Base-by-base conservation (phyloP, 2,329 filamentous ascomycete genomes). In the Pyrenochaeta sp. region DNA sequence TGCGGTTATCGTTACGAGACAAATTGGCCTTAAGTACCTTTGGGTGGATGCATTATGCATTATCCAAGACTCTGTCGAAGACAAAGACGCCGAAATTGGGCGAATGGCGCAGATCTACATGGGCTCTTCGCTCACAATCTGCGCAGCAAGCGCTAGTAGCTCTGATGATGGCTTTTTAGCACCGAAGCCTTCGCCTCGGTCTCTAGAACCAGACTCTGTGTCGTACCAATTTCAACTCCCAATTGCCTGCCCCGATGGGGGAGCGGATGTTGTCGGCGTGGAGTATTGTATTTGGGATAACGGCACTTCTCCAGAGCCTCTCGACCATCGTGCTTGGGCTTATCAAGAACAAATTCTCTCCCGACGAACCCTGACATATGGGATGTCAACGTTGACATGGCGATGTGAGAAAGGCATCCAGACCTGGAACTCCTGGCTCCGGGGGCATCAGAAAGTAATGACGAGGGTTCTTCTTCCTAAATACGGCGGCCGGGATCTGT, bases 81-180 rank as follows among this genome's bases (percentile, higher is more conserved):
- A 53, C 18, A 35, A 36, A 21, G 20, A 13, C 4, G 19, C 34
- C 9, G 40, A 48, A n/a, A 29, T 45, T 18, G 28, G 32, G 1
- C 26, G 34, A 7, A 55, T 58, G 55, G 43, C 36, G 4, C 11
- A 29, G 3, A 39, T 58, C 5, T 58, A 55, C 15, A 23, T 29
- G 3, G 29, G 43, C 19, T 39, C 52, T 6, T 7, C 24, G 6
- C n/a, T 53, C 18, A 55, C 48, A 3, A 55, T 55, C 10, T 11
- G 28, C 1, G 51, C 48, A 3, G 37, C 9, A 3, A 14, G 11
- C 8, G 19, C 31, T 6, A 9, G 19, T 3, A 35, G 11, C 2
- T 19, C 14, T 35, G 11, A 10, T n/a, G 11, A 35, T 3, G 31
- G 31, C 4, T 35, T 35, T 35, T 14, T 35, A 3, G 6, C n/a